Percentiles rank a stretch among this genome's conserved stretches.
Evolutionary conservation across 192 early-diverging fungal species (phyloP).

Genomic region (Linnemannia exigua): DNA sequence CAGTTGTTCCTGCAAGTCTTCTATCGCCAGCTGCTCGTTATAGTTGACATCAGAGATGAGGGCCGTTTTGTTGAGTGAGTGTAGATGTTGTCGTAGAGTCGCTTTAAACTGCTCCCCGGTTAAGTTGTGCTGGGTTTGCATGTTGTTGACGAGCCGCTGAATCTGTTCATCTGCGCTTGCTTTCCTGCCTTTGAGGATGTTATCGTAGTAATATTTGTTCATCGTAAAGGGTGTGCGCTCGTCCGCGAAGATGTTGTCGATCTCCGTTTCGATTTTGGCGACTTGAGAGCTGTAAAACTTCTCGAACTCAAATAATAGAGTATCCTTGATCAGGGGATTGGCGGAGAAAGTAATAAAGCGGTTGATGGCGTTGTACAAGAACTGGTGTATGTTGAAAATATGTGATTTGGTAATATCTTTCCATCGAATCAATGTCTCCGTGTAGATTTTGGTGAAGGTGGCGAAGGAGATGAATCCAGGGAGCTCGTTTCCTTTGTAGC

Average conservation of each 20-base stretch:
- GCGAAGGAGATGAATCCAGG: constrained; percentile 45
- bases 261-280: constrained; percentile 26
- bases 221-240: constrained; percentile 39
- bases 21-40: constrained; percentile 28
- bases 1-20: constrained; percentile 39
- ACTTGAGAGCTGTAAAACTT: constrained; percentile 42
- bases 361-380: constrained; percentile 29
- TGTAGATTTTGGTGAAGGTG: constrained; percentile 48
- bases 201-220: constrained; percentile 46
- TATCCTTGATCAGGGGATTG: constrained; percentile 36
- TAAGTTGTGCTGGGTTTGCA: background rate
- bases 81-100: background rate
- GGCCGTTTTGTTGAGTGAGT: background rate
- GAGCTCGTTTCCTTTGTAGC: constrained; percentile 43
- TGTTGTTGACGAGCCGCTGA: background rate
- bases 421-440: constrained; percentile 33
- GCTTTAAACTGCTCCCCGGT: background rate
- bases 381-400: constrained; percentile 31
- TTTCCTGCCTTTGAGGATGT: constrained; percentile 35
- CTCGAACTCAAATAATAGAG: constrained; percentile 36
- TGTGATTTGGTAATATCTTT: constrained; percentile 35
- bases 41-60: constrained; percentile 8
- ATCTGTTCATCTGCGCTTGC: constrained; percentile 19
- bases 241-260: constrained; percentile 36
- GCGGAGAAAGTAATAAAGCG: constrained; percentile 20